Evolutionary conservation across 2,329 filamentous ascomycete species (phyloP).

Genomic region (Verruconis gallopava): DNA sequence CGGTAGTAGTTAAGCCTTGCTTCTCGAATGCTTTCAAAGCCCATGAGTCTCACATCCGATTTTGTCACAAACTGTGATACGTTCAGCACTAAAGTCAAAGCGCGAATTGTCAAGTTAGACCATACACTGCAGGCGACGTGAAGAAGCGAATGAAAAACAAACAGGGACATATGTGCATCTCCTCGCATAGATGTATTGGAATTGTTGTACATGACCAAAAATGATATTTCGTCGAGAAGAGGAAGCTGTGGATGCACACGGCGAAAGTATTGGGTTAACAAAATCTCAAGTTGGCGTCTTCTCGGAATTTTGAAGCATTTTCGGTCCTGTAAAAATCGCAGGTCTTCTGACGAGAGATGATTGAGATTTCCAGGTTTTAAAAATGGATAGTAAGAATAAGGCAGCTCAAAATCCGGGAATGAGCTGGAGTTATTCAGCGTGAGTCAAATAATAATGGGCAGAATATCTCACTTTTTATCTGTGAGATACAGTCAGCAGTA

Average conservation of each 20-base stretch:
- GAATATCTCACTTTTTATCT: too few species aligned
- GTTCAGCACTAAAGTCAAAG: neutral
- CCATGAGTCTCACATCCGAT: neutral
- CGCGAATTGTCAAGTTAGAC: too few species aligned
- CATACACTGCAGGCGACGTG: neutral
- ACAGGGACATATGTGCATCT: neutral
- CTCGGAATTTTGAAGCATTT: neutral
- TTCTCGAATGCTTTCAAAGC: neutral
- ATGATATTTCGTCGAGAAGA: neutral
- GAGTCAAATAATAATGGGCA: too few species aligned
- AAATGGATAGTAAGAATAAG: neutral
- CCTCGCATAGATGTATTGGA: neutral
- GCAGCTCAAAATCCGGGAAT: slow-evolving; percentile 1
- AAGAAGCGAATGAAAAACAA: neutral
- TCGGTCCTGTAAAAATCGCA: neutral
- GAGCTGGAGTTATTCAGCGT: too few species aligned
- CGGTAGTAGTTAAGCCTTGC: neutral
- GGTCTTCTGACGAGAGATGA: neutral
- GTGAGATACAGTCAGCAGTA: too few species aligned
- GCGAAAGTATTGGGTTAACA: neutral
- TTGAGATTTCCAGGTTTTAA: neutral
- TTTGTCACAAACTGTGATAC: neutral
- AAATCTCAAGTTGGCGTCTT: neutral
- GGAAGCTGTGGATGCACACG: neutral
- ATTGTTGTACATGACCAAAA: neutral